Conservation (phyloP, 2,329 filamentous ascomycete species). For the Botrytis pseudocinerea region DNA sequence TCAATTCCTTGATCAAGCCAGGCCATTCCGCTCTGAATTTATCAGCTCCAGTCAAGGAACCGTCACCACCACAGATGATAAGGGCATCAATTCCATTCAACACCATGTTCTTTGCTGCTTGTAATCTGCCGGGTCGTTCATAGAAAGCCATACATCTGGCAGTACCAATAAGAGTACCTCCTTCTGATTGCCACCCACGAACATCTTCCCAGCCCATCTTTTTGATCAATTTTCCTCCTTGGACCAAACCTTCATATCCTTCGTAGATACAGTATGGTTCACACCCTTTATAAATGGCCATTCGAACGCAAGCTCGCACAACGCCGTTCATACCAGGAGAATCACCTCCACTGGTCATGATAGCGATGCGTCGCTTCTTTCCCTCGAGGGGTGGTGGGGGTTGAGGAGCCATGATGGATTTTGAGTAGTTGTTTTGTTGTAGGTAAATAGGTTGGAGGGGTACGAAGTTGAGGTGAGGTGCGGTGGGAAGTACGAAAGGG, state of each 20-base stretch:
- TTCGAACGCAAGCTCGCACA: conserved; percentile 78
- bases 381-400: conserved; percentile 35
- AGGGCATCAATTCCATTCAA: conserved; percentile 90
- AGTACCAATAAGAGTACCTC: conserved; percentile 93
- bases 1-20: conserved; percentile 79
- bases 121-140: conserved; percentile 79
- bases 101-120: conserved; percentile 92
- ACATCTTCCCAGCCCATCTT: conserved; percentile 92
- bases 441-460: background rate
- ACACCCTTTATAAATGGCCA: conserved; percentile 81
- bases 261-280: conserved; percentile 84
- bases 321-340: conserved; percentile 75
- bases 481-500: conserved; percentile 4
- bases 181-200: conserved; percentile 88
- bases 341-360: conserved; percentile 75
- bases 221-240: conserved; percentile 83
- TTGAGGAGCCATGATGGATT: conserved; percentile 32
- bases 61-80: conserved; percentile 96
- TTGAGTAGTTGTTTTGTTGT: conserved; percentile 18
- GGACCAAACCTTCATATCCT: conserved; percentile 92
- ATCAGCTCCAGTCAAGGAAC: conserved; percentile 93
- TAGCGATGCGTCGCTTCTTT: conserved; percentile 53
- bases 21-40: conserved; percentile 93
- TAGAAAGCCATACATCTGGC: conserved; percentile 91
- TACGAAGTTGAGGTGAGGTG: background rate